phyloP scores from a whole-genome alignment of 495 filamentous ascomycete species.

The Bacidia gigantensis region DNA sequence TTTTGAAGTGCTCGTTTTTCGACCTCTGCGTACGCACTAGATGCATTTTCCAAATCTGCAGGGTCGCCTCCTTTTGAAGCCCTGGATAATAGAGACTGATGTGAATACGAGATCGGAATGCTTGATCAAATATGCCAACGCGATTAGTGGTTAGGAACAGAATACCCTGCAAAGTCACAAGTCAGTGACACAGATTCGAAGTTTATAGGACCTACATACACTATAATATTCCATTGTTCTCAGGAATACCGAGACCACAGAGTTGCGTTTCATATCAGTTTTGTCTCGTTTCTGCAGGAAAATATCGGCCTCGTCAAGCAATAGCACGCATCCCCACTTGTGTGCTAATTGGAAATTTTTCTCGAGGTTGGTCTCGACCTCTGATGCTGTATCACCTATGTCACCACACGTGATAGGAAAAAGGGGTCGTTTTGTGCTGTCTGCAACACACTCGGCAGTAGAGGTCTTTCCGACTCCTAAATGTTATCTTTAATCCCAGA shows the following conservation, averaged over 20 bases:
- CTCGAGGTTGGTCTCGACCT: constrained; percentile 29
- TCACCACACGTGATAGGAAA: constrained; percentile 26
- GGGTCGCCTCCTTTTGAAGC: no score
- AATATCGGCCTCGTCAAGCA: constrained; percentile 43
- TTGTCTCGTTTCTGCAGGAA: constrained; percentile 27
- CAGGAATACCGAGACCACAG: constrained; percentile 32
- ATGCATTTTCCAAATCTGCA: no score
- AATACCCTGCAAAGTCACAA: constrained; percentile 28
- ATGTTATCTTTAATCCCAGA: no score
- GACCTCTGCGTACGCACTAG: no score
- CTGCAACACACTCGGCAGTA: constrained; percentile 9
- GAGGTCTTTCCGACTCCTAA: constrained; percentile 13
- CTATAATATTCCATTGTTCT: constrained; percentile 44
- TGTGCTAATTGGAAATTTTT: constrained; percentile 28
- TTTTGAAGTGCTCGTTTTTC: no score
- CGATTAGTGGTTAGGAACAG: constrained; percentile 41
- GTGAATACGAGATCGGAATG: constrained; percentile 35
- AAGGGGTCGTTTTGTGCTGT: constrained; percentile 15
- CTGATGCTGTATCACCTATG: constrained; percentile 23
- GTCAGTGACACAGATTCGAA: not conserved
- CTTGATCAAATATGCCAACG: constrained; percentile 30
- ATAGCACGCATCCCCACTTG: constrained; percentile 35
- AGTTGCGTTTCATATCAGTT: constrained; percentile 13
- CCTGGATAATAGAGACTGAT: no score
- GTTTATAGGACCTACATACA: constrained; percentile 3